Percentiles rank a stretch among this genome's conserved stretches.
These are phyloP conservation scores for Penstemon newberryi DNA, from an alignment of 257 asterid genomes.

Conservation along the genomic window DNA sequence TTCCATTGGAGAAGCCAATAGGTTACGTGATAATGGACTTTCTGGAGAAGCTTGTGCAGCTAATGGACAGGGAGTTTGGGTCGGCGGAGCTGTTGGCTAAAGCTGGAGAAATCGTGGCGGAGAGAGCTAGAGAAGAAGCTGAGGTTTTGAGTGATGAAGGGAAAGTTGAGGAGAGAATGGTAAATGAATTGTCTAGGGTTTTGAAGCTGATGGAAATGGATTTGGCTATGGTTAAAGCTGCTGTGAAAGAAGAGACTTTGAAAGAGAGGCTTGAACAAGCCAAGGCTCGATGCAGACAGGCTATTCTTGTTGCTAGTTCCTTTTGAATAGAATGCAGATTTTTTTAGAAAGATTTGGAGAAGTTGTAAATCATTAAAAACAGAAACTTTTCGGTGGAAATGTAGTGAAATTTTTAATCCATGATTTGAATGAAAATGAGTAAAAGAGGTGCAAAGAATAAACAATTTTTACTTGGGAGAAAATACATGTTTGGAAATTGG, in stretches of 20 bases:
- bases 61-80: slow-evolving; percentile 72
- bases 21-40: slow-evolving; percentile 82
- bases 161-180: slow-evolving; percentile 82
- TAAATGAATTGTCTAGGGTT: slow-evolving; percentile 69
- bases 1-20: slow-evolving; percentile 64
- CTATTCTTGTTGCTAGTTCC: slow-evolving; percentile 81
- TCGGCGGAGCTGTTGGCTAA: slow-evolving; percentile 58
- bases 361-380: not conserved
- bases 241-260: slow-evolving; percentile 72
- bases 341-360: too few species aligned
- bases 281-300: slow-evolving; percentile 84
- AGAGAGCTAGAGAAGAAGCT: slow-evolving; percentile 71
- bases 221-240: slow-evolving; percentile 79
- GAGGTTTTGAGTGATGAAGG: slow-evolving; percentile 75
- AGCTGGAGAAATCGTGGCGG: slow-evolving; percentile 74
- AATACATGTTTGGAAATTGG: too few species aligned
- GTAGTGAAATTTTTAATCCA: not conserved
- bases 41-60: slow-evolving; percentile 63
- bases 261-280: slow-evolving; percentile 72
- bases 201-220: slow-evolving; percentile 92
- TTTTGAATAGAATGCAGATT: slow-evolving; percentile 31
- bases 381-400: not conserved
- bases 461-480: too few species aligned
- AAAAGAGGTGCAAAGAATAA: too few species aligned
- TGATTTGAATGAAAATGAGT: too few species aligned